Base-by-base conservation (phyloP, 1,284 basidiomycete species). In the Porodaedalea pini region DNA sequence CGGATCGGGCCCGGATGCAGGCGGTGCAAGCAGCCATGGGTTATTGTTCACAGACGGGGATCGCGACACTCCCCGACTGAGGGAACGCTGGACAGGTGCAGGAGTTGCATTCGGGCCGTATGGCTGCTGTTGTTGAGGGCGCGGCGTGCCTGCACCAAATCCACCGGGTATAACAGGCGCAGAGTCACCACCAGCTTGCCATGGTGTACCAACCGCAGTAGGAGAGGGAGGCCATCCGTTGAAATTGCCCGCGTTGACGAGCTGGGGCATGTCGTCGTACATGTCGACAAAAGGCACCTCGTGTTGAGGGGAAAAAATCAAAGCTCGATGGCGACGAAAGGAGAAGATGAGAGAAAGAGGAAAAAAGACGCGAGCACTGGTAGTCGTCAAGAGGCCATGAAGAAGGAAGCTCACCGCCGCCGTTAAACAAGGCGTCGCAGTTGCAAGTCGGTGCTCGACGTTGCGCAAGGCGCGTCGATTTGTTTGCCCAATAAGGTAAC, bases 71-170 rank as follows among this genome's bases (percentile, higher is more conserved):
- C 25, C 55, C 21, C 17, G 45, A 41, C 27, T 40, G 45, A 8
- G 19, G 32, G 49, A 34, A 21, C 23, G 17, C 17, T 23, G 32
- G n/a, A 15, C 34, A 15, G 29, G 47, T 10, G 39, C 25, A 21
- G 25, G 41, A 17, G 44, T 43, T 17, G 23, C 36, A 32, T 39
- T 41, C 43, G 36, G 11, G n/a, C 11, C 15, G 29, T 32, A 23
- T 32, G 41, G 32, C n/a, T 31, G 4, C 37, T 31, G 37, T n/a
- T 21, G 13, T 27, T 11, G 40, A 47, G 19, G 13, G n/a, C 40
- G 40, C 40, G 50, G 40, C 13, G 31, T 47, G 4, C 56, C 50
- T 37, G 57, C 57, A 25, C 57, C 57, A 32, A 58, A 58, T 17
- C 57, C 57, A 2, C 57, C 52, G n/a, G 52, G 44, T 8, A 47